Base-by-base conservation (phyloP, 202 grass and related monocot genomes). In the Carex arenaria region DNA sequence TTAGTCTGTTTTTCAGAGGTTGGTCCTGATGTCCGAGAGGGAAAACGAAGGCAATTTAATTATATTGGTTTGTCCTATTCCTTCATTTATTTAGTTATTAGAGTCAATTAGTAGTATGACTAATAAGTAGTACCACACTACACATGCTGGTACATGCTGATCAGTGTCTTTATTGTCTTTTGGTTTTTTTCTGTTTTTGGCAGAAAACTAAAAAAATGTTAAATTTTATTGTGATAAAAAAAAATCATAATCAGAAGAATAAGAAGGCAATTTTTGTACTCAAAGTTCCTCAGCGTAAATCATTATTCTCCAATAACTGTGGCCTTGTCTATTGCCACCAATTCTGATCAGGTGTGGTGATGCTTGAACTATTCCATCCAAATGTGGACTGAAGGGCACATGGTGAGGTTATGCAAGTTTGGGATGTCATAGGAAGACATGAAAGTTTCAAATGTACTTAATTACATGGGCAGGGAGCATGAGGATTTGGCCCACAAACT, bases 11-110 rank as follows among this genome's bases (percentile, higher is more conserved):
- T 84, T 68, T 30, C 81, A 98, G 95, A 93, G 70, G 86, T 90
- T 95, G 95, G 92, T 2, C 85, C 89, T 18, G 95, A 98, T 66
- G 95, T 98, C 45, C 69, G 89, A 43, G 92, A 98, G 79, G 95
- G 95, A 84, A 95, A 14, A 53, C 92, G 95, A 84, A 91, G 95
- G 49, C 92, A 95, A 68, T 98, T 89, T 72, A 98, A 90, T 85
- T 95, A 98, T 61, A 98, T 98, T 0, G 95, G 92, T 98, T 65
- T 36, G 84, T 36, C 61, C 34, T 15, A 80, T 49, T 79, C 10
- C 15, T 80, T 86, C 61, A 18, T 53, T 34, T 47, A 13, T 64
- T 43, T 28, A 26, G 7, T 71, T 60, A 62, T 63, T 45, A 72
- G 54, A 40, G 17, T 43, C 11, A 64, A 64, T 57, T 64, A 23